phyloP scores from a whole-genome alignment of 192 early-diverging fungal species.

The Allomyces macrogynus region DNA sequence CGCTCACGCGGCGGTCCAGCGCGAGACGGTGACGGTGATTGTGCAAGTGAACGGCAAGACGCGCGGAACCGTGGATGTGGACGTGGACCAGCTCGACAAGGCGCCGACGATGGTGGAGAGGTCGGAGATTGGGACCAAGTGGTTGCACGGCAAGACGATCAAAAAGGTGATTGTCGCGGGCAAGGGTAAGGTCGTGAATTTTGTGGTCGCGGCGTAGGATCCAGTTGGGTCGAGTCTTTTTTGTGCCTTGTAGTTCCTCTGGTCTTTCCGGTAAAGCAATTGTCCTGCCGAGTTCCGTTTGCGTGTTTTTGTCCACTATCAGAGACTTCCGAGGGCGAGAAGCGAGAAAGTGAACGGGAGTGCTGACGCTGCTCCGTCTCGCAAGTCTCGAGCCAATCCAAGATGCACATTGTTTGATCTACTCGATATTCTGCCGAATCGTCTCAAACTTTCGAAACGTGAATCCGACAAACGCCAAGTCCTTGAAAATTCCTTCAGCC shows the following conservation, averaged over 20 bases:
- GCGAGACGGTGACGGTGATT: not conserved
- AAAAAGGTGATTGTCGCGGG: not conserved
- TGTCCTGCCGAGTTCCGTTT: not conserved
- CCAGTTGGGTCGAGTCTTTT: not conserved
- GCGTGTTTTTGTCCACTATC: not conserved
- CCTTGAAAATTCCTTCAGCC: constrained; percentile 49
- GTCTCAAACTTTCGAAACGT: constrained; percentile 31
- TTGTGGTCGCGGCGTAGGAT: not conserved
- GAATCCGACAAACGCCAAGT: constrained; percentile 74
- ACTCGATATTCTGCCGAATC: not conserved
- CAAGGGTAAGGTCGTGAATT: not conserved
- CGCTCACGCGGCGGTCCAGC: not conserved
- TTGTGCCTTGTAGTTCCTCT: too few species aligned
- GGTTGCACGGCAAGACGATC: not conserved
- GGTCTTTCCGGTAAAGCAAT: too few species aligned
- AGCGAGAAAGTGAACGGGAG: not conserved
- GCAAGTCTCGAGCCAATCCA: too few species aligned
- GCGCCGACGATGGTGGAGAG: not conserved
- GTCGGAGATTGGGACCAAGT: not conserved
- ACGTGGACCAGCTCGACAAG: not conserved
- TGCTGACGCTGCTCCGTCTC: too few species aligned
- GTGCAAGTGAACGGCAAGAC: not conserved
- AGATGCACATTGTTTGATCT: not conserved
- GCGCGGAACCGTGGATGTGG: not conserved
- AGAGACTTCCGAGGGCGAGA: not conserved